phyloP scores from a whole-genome alignment of 106 monocot genomes.

The Iris macrosiphon region DNA sequence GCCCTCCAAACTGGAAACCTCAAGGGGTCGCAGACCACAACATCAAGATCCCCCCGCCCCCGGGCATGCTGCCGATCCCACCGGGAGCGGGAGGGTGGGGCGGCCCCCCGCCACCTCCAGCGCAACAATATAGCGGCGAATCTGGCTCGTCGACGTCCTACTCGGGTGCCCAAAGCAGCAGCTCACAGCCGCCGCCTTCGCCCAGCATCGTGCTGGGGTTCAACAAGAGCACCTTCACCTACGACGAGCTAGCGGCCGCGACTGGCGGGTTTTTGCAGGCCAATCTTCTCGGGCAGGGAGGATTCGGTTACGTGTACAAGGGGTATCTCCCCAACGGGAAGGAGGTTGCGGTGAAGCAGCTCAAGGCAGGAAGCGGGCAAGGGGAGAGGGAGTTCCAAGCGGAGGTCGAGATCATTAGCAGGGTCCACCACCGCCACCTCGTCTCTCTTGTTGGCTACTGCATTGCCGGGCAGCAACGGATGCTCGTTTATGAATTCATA shows the following conservation, averaged over 20 bases:
- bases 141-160: not conserved
- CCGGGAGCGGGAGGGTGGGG: conserved; percentile 22
- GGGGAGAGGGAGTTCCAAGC: conserved; percentile 97
- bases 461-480: conserved; percentile 60
- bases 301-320: conserved; percentile 93
- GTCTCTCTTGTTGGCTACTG: conserved; percentile 89
- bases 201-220: conserved; percentile 41
- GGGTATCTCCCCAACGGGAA: conserved; percentile 77
- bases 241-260: conserved; percentile 75
- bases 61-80: conserved; percentile 1
- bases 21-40: conserved; percentile 3
- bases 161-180: not conserved
- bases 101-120: conserved; percentile 3
- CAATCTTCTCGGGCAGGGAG: conserved; percentile 86
- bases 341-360: conserved; percentile 78
- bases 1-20: conserved; percentile 23
- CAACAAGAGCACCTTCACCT: conserved; percentile 77
- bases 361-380: conserved; percentile 80
- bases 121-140: conserved; percentile 2
- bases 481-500: conserved; percentile 92
- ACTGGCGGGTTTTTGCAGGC: conserved; percentile 53
- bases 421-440: conserved; percentile 88
- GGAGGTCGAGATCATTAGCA: conserved; percentile 91
- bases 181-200: conserved; percentile 66
- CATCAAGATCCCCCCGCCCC: conserved; percentile 23